Percentiles rank a stretch among this genome's conserved stretches.
Evolutionary conservation across 305 asterid genomes (phyloP).

Genomic region (Fraxinus baroniana): DNA sequence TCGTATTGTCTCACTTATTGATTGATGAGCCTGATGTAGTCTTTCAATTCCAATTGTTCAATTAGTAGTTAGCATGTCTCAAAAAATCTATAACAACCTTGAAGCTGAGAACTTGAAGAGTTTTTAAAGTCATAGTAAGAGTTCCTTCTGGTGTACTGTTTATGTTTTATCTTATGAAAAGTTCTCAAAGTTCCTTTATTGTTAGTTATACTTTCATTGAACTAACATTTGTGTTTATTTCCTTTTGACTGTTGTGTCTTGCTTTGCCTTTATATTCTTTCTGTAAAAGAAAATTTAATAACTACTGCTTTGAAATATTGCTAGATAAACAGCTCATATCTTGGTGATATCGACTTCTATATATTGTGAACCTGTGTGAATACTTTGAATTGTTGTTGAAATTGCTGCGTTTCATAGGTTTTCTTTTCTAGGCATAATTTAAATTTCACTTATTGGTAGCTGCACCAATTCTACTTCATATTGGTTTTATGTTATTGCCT

Average conservation of each 20-base stretch:
- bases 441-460: conserved; percentile 8
- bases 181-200: not conserved
- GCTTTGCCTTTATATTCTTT: not conserved
- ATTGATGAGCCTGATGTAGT: not conserved
- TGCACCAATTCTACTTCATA: conserved; percentile 9
- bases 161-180: not conserved
- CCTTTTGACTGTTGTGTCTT: not conserved
- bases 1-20: not conserved
- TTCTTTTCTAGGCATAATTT: conserved; percentile 11
- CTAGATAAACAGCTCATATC: conserved; percentile 7
- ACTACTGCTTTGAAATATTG: conserved; percentile 8
- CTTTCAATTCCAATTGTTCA: conserved; percentile 2
- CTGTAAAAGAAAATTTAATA: not conserved
- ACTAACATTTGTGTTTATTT: conserved; percentile 9
- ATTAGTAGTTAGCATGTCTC: conserved; percentile 11
- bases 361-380: conserved; percentile 15
- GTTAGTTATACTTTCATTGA: conserved; percentile 4
- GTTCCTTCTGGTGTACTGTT: not conserved
- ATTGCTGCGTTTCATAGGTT: not conserved
- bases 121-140: not conserved
- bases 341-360: not conserved
- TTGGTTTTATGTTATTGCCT: conserved; percentile 5
- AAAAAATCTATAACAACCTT: not conserved
- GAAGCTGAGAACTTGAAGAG: not conserved
- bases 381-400: conserved; percentile 12